Evolutionary conservation across 2,329 filamentous ascomycete genomes (phyloP).

Genomic region (Colletotrichum incanum): DNA sequence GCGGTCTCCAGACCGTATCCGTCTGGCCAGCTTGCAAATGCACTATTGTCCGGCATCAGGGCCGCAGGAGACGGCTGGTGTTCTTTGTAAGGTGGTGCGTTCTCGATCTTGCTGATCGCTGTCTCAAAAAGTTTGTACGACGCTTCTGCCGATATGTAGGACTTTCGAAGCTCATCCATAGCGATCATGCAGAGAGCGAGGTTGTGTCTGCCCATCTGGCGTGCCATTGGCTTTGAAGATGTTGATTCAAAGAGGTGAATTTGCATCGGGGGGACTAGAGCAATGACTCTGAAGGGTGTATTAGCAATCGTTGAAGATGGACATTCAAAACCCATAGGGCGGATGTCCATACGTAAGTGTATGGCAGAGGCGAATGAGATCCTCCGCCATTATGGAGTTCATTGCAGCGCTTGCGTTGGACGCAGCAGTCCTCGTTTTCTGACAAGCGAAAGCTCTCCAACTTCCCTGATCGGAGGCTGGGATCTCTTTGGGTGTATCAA

Average conservation of each 20-base stretch:
- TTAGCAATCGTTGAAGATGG: not conserved
- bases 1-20: conserved; percentile 20
- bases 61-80: conserved; percentile 16
- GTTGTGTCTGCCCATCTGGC: conserved; percentile 38
- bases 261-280: conserved; percentile 38
- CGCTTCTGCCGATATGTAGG: conserved; percentile 35
- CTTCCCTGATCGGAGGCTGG: conserved; percentile 24
- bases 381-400: conserved; percentile 36
- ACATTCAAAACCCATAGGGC: not conserved
- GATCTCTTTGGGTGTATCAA: conserved; percentile 31
- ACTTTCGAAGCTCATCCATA: conserved; percentile 35
- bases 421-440: conserved; percentile 33
- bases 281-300: conserved; percentile 21
- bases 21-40: conserved; percentile 19
- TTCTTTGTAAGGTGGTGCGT: conserved; percentile 10
- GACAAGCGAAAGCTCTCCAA: conserved; percentile 33
- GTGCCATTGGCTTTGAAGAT: conserved; percentile 33
- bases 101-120: conserved; percentile 31
- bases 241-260: conserved; percentile 38
- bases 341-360: conserved; percentile 22
- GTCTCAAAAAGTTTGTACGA: conserved; percentile 35
- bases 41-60: not conserved
- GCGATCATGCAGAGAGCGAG: conserved; percentile 37
- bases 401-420: conserved; percentile 26
- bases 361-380: conserved; percentile 29